Conservation (phyloP, 768 basidiomycete species). For the Calocybe gangraenosa region DNA sequence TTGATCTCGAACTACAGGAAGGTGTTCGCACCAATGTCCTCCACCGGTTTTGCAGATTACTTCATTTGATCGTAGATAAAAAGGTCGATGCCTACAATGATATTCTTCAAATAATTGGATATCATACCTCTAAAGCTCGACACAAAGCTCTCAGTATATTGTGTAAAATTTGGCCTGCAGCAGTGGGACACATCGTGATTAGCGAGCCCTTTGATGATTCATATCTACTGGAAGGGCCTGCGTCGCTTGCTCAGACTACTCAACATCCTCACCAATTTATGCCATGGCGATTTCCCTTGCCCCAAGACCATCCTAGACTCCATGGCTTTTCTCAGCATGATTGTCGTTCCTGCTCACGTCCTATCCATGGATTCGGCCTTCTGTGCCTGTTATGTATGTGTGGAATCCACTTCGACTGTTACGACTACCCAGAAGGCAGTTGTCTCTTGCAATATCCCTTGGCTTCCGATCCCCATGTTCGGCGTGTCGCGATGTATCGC, state of each 20-base stretch:
- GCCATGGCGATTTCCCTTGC: constrained; percentile 54
- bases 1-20: constrained; percentile 34
- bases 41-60: constrained; percentile 48
- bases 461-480: constrained; percentile 38
- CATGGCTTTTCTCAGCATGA: constrained; percentile 32
- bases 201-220: constrained; percentile 46
- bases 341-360: constrained; percentile 54
- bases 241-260: background rate
- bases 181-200: constrained; percentile 63
- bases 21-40: constrained; percentile 31
- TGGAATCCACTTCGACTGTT: constrained; percentile 75
- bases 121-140: constrained; percentile 53
- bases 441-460: constrained; percentile 50
- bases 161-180: constrained; percentile 60
- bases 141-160: constrained; percentile 53
- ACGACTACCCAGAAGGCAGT: constrained; percentile 65
- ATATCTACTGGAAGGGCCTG: constrained; percentile 23
- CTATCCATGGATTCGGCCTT: constrained; percentile 65
- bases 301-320: constrained; percentile 20
- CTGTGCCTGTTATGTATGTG: constrained; percentile 70
- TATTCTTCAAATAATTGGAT: constrained; percentile 66
- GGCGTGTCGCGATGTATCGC: constrained; percentile 57
- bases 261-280: constrained; percentile 58
- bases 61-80: constrained; percentile 46
- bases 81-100: constrained; percentile 73